phyloP scores from a whole-genome alignment of 2,329 filamentous ascomycete genomes.

The Graphium sp. region DNA sequence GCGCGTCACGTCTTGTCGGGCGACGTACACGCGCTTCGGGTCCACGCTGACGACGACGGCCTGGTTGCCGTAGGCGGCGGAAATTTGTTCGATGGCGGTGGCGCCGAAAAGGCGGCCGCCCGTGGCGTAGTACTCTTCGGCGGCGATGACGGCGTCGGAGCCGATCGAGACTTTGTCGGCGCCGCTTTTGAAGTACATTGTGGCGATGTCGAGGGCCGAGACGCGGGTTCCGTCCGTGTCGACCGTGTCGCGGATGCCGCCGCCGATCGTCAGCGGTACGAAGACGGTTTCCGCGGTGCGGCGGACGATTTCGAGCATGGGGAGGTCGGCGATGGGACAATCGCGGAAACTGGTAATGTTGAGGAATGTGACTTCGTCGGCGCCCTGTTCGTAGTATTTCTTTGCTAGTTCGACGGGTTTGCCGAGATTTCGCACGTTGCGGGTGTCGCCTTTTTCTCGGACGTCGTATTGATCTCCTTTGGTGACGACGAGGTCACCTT shows the following conservation, averaged over 20 bases:
- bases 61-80: conserved; percentile 83
- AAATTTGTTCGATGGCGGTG: conserved; percentile 93
- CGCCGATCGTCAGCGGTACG: conserved; percentile 87
- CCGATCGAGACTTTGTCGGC: conserved; percentile 97
- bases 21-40: conserved; percentile 79
- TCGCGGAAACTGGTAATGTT: conserved; percentile 98
- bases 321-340: conserved; percentile 77
- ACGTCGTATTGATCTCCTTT: conserved; percentile 99
- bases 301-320: conserved; percentile 89
- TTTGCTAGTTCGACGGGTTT: conserved; percentile 93
- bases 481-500: conserved; percentile 88
- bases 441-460: conserved; percentile 58
- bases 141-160: conserved; percentile 82
- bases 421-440: conserved; percentile 72
- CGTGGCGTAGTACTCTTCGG: conserved; percentile 71
- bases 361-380: conserved; percentile 91
- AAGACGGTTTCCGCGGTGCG: conserved; percentile 83
- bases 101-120: conserved; percentile 56
- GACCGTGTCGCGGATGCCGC: conserved; percentile 83
- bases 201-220: conserved; percentile 84
- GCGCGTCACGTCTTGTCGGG: conserved; percentile 51
- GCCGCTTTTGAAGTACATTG: conserved; percentile 92
- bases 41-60: conserved; percentile 94
- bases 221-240: conserved; percentile 77
- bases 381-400: conserved; percentile 89